Evolutionary conservation across 169 alveolate species (phyloP).

Genomic region (Blepharisma undulans): DNA sequence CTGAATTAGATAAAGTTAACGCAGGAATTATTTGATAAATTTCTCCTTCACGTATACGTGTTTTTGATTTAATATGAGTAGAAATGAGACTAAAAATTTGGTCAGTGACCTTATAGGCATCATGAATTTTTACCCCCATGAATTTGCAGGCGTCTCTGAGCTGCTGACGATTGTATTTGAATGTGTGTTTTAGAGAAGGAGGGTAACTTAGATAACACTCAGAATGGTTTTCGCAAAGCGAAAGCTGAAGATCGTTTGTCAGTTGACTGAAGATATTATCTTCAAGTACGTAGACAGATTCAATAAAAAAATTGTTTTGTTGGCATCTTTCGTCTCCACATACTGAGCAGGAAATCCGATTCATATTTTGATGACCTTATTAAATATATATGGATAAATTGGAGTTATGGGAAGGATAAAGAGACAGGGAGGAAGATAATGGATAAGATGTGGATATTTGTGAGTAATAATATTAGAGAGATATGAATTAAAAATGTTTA

Average conservation of each 20-base stretch:
- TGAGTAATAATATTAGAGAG: neutral
- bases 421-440: neutral
- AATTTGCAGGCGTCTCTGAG: slow-evolving; percentile 51
- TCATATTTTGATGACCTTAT: neutral
- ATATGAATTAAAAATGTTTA: neutral
- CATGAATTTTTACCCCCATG: slow-evolving; percentile 51
- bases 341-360: slow-evolving; percentile 26
- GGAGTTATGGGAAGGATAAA: neutral
- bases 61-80: neutral
- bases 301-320: slow-evolving; percentile 19
- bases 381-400: neutral
- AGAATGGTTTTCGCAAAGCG: slow-evolving; percentile 6
- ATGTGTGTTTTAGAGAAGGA: slow-evolving; percentile 9
- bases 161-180: slow-evolving; percentile 51
- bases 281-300: slow-evolving; percentile 23
- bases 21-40: slow-evolving; percentile 29
- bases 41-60: neutral
- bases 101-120: slow-evolving; percentile 41
- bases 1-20: slow-evolving; percentile 40
- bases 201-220: slow-evolving; percentile 16
- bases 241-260: neutral
- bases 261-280: neutral
- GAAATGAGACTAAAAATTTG: slow-evolving; percentile 42
- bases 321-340: slow-evolving; percentile 33
- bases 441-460: neutral